These are phyloP conservation scores for Aphanomyces invadans DNA, from an alignment of 352 stramenopile genomes.

Conservation along the genomic window DNA sequence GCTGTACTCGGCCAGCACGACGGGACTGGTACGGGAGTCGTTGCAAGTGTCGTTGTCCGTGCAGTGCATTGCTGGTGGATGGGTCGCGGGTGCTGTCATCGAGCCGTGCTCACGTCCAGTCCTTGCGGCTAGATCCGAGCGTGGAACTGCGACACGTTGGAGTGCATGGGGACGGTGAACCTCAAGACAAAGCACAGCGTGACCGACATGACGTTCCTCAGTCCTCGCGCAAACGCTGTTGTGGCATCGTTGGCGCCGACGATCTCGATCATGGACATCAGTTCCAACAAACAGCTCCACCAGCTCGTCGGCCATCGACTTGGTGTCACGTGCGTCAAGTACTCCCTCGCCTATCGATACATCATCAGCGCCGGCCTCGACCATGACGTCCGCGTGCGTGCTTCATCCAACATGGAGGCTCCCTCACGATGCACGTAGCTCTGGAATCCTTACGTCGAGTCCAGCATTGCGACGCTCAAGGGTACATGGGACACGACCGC, in stretches of 20 bases:
- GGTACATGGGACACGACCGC: background rate
- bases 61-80: too few species aligned
- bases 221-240: background rate
- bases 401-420: background rate
- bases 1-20: background rate
- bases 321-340: slow-evolving; percentile 40
- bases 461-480: slow-evolving; percentile 40
- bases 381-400: slow-evolving; percentile 37
- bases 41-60: too few species aligned
- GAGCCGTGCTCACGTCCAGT: too few species aligned
- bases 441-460: slow-evolving; percentile 55
- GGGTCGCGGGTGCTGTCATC: too few species aligned
- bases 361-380: slow-evolving; percentile 48
- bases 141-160: slow-evolving; percentile 13
- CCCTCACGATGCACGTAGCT: background rate
- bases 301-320: slow-evolving; percentile 37
- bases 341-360: slow-evolving; percentile 41
- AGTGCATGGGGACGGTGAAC: background rate
- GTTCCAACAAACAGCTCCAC: slow-evolving; percentile 25
- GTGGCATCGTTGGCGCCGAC: background rate
- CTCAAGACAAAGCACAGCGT: background rate
- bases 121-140: slow-evolving; percentile 13
- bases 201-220: slow-evolving; percentile 12
- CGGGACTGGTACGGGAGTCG: background rate
- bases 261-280: slow-evolving; percentile 8